Evolutionary conservation across 1,284 basidiomycete species (phyloP).

Genomic region (Violaceomyces palustris): DNA sequence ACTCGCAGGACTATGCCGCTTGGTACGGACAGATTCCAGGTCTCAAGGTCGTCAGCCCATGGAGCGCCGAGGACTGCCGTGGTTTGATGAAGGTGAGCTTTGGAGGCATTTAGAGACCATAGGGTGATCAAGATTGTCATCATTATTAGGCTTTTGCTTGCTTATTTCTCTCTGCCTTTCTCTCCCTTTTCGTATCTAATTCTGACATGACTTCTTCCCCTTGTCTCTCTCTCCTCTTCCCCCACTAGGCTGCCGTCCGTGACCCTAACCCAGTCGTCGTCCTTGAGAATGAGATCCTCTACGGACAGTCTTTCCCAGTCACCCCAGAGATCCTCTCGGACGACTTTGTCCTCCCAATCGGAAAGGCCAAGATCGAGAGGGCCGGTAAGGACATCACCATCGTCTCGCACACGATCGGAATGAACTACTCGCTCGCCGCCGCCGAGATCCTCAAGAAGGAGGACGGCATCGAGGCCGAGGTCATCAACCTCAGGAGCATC

Average conservation of each 20-base stretch:
- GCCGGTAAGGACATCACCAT: constrained; percentile 89
- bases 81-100: constrained; percentile 96
- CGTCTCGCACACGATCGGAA: constrained; percentile 67
- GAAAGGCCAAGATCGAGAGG: constrained; percentile 94
- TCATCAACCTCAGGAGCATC: constrained; percentile 92
- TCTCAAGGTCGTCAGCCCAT: constrained; percentile 94
- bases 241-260: constrained; percentile 83
- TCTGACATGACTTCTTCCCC: neutral
- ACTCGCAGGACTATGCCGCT: constrained; percentile 58
- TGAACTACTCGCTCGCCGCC: constrained; percentile 61
- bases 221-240: neutral
- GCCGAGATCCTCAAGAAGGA: constrained; percentile 81
- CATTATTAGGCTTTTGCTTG: too few species aligned
- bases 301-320: constrained; percentile 94
- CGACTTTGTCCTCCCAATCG: constrained; percentile 85
- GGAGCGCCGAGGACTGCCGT: constrained; percentile 95
- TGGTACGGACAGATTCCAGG: constrained; percentile 95
- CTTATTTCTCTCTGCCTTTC: too few species aligned
- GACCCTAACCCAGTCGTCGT: constrained; percentile 98
- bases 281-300: constrained; percentile 98
- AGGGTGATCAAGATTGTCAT: too few species aligned
- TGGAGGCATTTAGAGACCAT: too few species aligned
- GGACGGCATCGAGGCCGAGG: constrained; percentile 88
- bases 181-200: too few species aligned
- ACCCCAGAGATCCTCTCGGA: constrained; percentile 89